Evolutionary conservation across 306 rosid genomes (phyloP).

Genomic region (Pterocarpus macrocarpus): DNA sequence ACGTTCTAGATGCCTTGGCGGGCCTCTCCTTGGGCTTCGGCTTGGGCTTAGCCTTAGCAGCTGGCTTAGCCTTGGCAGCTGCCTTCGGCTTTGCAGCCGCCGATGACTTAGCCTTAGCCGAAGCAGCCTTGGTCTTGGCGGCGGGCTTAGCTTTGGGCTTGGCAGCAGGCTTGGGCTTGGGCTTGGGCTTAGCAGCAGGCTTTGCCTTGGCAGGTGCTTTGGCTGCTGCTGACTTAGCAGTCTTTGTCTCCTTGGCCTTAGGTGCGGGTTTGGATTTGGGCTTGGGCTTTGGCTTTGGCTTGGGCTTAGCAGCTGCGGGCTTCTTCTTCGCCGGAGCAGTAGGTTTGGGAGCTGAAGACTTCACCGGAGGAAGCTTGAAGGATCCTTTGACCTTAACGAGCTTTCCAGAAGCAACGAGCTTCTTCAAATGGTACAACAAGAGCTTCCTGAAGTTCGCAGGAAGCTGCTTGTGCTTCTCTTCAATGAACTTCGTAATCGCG

Average conservation of each 20-base stretch:
- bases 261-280: background rate
- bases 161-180: conserved; percentile 55
- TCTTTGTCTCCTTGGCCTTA: background rate
- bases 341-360: conserved; percentile 34
- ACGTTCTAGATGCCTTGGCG: conserved; percentile 70
- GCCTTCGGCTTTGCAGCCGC: conserved; percentile 37
- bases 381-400: conserved; percentile 74
- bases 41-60: conserved; percentile 50
- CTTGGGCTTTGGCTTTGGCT: conserved; percentile 43
- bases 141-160: conserved; percentile 56
- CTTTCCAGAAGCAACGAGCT: conserved; percentile 73
- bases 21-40: conserved; percentile 64
- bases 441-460: conserved; percentile 78
- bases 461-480: conserved; percentile 79
- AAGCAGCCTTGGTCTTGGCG: conserved; percentile 55
- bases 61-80: conserved; percentile 1
- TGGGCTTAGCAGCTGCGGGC: conserved; percentile 48
- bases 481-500: conserved; percentile 74
- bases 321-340: conserved; percentile 58
- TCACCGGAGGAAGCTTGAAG: conserved; percentile 62
- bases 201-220: background rate
- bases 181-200: conserved; percentile 35
- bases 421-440: conserved; percentile 73
- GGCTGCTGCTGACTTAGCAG: background rate
- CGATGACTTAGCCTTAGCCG: conserved; percentile 59